phyloP scores from a whole-genome alignment of 1,139 yeast genomes.

The Yamadazyma spencermartinsiae region DNA sequence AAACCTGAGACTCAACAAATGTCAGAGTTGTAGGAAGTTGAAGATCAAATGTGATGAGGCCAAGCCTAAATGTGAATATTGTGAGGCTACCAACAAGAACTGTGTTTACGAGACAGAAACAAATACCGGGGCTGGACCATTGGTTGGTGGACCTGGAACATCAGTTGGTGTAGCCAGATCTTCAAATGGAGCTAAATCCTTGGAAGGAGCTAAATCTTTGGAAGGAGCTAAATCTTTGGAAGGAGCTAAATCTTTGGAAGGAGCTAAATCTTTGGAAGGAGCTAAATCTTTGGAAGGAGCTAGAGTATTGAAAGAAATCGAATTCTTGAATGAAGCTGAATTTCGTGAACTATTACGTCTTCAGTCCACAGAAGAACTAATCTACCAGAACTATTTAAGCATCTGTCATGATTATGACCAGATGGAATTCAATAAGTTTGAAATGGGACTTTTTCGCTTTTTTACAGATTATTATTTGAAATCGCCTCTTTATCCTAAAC shows the following conservation, averaged over 20 bases:
- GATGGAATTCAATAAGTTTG: slow-evolving; percentile 24
- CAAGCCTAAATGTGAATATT: slow-evolving; percentile 33
- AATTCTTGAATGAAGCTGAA: no score
- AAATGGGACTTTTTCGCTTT: slow-evolving; percentile 25
- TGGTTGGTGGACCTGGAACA: no score
- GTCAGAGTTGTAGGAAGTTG: slow-evolving; percentile 20
- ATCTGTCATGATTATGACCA: slow-evolving; percentile 10
- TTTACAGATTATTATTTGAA: slow-evolving; percentile 20
- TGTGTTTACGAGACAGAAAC: slow-evolving; percentile 23
- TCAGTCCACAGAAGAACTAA: background rate
- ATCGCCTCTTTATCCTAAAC: background rate
- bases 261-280: no score
- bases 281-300: no score
- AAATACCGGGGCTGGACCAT: no score
- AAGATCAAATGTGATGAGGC: slow-evolving; percentile 30
- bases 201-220: no score
- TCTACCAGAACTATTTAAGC: background rate
- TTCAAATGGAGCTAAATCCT: no score
- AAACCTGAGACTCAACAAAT: background rate
- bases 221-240: no score
- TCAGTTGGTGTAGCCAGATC: no score
- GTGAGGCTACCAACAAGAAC: slow-evolving; percentile 25
- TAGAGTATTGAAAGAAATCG: no score
- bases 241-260: no score
- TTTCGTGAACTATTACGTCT: background rate